phyloP scores from a whole-genome alignment of 768 basidiomycete genomes.

The Kwoniella sp. region DNA sequence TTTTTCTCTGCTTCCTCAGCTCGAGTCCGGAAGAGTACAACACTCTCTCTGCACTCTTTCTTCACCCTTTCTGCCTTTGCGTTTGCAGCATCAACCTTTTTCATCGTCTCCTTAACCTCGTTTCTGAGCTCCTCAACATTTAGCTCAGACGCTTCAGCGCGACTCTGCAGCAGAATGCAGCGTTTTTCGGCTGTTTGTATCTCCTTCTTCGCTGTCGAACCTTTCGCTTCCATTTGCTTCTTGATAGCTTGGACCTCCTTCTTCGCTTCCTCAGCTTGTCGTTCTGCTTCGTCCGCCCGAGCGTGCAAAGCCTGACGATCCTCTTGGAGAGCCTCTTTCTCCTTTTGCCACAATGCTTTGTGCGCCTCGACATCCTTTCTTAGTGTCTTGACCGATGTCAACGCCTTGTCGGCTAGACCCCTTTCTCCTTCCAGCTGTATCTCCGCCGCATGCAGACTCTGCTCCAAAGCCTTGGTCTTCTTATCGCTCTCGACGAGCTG shows the following conservation, averaged over 20 bases:
- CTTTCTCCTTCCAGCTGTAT: not conserved
- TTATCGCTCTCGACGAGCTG: not conserved
- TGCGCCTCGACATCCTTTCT: not conserved
- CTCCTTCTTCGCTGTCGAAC: not conserved
- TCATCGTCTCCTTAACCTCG: too few relatives aligned
- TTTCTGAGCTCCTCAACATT: too few relatives aligned
- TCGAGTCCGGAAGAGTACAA: too few relatives aligned
- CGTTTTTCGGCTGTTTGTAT: too few relatives aligned
- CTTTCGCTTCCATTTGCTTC: not conserved
- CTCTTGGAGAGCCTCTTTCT: not conserved
- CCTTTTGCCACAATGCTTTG: not conserved
- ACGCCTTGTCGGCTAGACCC: not conserved
- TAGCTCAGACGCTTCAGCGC: too few relatives aligned
- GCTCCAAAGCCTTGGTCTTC: not conserved
- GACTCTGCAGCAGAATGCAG: too few relatives aligned
- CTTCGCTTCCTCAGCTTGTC: not conserved
- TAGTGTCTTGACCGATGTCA: not conserved
- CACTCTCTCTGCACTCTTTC: too few relatives aligned
- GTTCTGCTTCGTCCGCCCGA: not conserved
- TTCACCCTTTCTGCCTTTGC: too few relatives aligned
- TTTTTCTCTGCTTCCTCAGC: not conserved
- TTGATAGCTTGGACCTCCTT: too few relatives aligned
- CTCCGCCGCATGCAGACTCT: not conserved
- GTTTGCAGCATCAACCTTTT: too few relatives aligned
- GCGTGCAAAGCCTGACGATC: not conserved